phyloP scores from a whole-genome alignment of 2,329 filamentous ascomycete species.

The Cercospora nicotianae region DNA sequence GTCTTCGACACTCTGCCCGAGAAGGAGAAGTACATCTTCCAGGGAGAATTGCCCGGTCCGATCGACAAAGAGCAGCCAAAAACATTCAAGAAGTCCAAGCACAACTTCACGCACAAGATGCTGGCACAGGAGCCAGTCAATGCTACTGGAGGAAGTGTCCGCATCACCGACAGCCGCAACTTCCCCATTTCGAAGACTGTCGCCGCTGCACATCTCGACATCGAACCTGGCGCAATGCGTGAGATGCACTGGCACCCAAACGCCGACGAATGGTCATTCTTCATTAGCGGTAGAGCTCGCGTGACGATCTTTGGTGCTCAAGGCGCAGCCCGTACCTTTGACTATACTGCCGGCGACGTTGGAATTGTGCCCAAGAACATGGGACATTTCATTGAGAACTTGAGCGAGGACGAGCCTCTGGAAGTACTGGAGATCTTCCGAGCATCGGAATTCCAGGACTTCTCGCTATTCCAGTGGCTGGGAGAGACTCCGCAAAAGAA shows the following conservation, averaged over 20 bases:
- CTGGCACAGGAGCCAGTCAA: conserved; percentile 66
- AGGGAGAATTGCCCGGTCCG: conserved; percentile 61
- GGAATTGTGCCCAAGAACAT: conserved; percentile 75
- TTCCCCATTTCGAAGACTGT: conserved; percentile 73
- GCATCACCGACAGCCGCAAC: conserved; percentile 73
- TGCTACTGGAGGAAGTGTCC: conserved; percentile 68
- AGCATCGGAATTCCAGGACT: conserved; percentile 66
- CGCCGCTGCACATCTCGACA: conserved; percentile 69
- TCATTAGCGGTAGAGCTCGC: conserved; percentile 69
- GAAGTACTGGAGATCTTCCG: conserved; percentile 74
- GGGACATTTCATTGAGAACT: conserved; percentile 80
- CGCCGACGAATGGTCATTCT: conserved; percentile 79
- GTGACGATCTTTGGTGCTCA: conserved; percentile 73
- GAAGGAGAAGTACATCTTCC: conserved; percentile 74
- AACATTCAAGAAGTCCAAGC: conserved; percentile 65
- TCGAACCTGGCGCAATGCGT: conserved; percentile 69
- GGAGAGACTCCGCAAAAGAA: conserved; percentile 65
- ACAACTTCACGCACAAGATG: conserved; percentile 70
- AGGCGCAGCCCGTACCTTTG: conserved; percentile 69
- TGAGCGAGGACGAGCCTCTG: conserved; percentile 69
- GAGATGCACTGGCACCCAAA: conserved; percentile 84
- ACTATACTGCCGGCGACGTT: conserved; percentile 73
- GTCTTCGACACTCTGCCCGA: conserved; percentile 68
- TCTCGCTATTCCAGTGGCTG: conserved; percentile 73
- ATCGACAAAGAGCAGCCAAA: conserved; percentile 66